Base-by-base conservation (phyloP, 2,329 filamentous ascomycete genomes). In the Plectosphaerella cucumerina region DNA sequence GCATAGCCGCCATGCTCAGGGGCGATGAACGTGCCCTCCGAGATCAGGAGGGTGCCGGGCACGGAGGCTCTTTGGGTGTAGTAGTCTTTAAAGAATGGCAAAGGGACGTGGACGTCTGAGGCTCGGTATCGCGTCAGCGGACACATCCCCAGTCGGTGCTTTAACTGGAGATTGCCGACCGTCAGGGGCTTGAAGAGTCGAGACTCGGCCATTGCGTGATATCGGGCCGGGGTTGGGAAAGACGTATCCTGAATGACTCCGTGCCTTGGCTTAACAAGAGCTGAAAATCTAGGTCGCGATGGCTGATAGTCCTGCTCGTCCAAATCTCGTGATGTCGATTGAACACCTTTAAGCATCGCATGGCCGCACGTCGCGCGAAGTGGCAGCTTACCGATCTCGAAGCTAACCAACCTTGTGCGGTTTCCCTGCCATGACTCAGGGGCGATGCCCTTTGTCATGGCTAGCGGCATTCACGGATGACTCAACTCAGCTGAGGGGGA, bases 1-100 rank as follows among this genome's bases (percentile, higher is more conserved):
- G 65, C 53, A 23, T 62, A 62, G 0, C 68, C 70, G 6, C 64
- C 66, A 0, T 62, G 61, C 8, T 59, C 48, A 11, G 61, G 65
- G 2, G 64, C 70, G 26, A 59, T 51, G 64, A 76, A 62, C 70
- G 79, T 66, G 61, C 72, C 73, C 50, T 77, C 72, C 0, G 66
- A 59, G 15, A 78, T 61, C n/a, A 77, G 59, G 3, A 77, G 62
- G 0, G 65, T 69, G 0, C 75, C 75, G 0, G 72, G 70, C 0
- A 64, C 60, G 8, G 62, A 62, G 9, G 70, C 71, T 2, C 74
- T 67, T 48, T 78, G 73, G 0, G 56, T 35, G 56, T 78, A 78
- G 60, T 77, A 74, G 51, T 69, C 64, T 46, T 55, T 50, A 23
- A 61, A 56, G 23, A 60, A 53, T 0, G 58, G 54, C 5, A 51